Evolutionary conservation across 306 rosid species (phyloP).

Genomic region (Citrullus colocynthis): DNA sequence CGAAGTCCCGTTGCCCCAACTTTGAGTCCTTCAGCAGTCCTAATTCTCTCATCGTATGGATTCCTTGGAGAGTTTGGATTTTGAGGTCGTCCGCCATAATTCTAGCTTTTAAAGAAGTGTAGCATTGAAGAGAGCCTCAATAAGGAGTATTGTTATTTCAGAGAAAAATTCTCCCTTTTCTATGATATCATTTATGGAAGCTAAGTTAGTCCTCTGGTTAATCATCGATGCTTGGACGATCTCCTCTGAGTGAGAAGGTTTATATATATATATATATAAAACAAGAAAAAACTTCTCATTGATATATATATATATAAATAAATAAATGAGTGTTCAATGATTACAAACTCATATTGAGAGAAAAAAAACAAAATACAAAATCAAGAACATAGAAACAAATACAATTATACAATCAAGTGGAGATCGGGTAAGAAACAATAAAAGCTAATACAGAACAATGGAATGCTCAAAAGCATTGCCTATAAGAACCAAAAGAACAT

Average conservation of each 20-base stretch:
- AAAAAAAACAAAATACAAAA: no score
- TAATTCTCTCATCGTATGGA: not conserved
- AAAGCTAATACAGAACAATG: no score
- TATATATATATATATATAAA: no score
- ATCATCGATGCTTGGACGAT: not conserved
- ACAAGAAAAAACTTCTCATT: no score
- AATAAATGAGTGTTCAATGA: no score
- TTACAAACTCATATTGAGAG: no score
- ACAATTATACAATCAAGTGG: no score
- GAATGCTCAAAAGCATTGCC: no score
- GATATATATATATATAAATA: no score
- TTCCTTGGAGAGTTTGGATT: not conserved
- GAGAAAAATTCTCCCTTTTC: not conserved
- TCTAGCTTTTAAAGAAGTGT: not conserved
- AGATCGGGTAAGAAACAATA: no score
- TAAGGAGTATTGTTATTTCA: not conserved
- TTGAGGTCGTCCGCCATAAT: not conserved
- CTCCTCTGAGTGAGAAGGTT: not conserved
- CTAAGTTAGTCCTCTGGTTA: not conserved
- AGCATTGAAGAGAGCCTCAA: not conserved
- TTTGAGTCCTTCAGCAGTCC: not conserved
- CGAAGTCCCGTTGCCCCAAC: not conserved
- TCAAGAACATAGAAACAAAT: no score
- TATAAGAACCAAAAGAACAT: no score
- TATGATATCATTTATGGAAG: not conserved